phyloP scores from a whole-genome alignment of 495 filamentous ascomycete species.

The Geoglossum glabrum region DNA sequence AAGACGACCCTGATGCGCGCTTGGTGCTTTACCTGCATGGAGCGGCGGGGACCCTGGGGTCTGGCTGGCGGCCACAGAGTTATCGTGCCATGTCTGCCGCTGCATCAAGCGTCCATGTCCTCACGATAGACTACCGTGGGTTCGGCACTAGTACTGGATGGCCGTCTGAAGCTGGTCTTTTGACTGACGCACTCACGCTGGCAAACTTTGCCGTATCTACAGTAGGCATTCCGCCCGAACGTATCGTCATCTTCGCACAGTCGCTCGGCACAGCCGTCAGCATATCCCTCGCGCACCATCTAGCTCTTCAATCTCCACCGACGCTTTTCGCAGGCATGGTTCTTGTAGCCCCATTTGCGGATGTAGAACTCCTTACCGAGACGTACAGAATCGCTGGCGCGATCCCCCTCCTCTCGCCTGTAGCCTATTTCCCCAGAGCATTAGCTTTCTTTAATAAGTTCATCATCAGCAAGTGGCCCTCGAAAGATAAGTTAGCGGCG shows the following conservation, averaged over 20 bases:
- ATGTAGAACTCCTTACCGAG: slow-evolving; percentile 23
- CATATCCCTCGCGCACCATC: slow-evolving; percentile 49
- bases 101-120: slow-evolving; percentile 31
- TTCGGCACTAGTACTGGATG: slow-evolving; percentile 62
- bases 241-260: slow-evolving; percentile 71
- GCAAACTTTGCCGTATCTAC: slow-evolving; percentile 48
- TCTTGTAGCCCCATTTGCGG: slow-evolving; percentile 24
- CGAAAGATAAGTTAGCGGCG: slow-evolving; percentile 10
- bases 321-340: slow-evolving; percentile 19
- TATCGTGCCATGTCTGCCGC: slow-evolving; percentile 25
- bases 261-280: slow-evolving; percentile 75
- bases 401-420: slow-evolving; percentile 23
- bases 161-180: slow-evolving; percentile 65
- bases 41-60: slow-evolving; percentile 21
- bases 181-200: slow-evolving; percentile 54
- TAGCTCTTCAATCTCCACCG: slow-evolving; percentile 23
- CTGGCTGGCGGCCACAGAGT: slow-evolving; percentile 29
- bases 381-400: slow-evolving; percentile 26
- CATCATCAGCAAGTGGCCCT: slow-evolving; percentile 14
- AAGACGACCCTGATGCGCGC: slow-evolving; percentile 36
- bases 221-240: slow-evolving; percentile 42
- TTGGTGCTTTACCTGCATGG: slow-evolving; percentile 35
- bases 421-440: slow-evolving; percentile 18
- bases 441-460: slow-evolving; percentile 10
- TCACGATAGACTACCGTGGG: slow-evolving; percentile 74